These are phyloP conservation scores for Alisma plantagoaquatica DNA, from an alignment of 106 monocot species.

Conservation along the genomic window DNA sequence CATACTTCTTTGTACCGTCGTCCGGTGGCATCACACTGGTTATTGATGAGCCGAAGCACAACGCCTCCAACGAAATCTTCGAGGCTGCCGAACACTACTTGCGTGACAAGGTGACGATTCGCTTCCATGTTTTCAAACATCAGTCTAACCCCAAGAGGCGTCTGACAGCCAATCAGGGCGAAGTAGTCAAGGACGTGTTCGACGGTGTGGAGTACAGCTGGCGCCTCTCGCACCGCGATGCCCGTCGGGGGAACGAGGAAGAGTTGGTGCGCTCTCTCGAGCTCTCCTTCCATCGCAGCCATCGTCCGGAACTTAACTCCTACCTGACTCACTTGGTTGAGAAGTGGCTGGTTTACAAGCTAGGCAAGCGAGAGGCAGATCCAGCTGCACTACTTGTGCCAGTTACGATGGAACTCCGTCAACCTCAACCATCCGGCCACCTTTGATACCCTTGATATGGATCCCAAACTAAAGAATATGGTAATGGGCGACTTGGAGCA, in stretches of 20 bases:
- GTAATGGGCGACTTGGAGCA: too few species aligned
- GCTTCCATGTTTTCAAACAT: neutral
- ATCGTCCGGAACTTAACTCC: neutral
- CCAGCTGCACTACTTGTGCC: slow-evolving; percentile 3
- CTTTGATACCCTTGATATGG: slow-evolving; percentile 25
- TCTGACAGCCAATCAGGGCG: neutral
- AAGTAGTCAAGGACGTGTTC: neutral
- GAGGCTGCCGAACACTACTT: neutral
- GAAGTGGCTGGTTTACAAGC: slow-evolving; percentile 1
- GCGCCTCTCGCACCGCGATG: neutral
- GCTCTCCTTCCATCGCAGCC: slow-evolving; percentile 14
- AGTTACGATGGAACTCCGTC: neutral
- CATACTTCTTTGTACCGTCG: too few species aligned
- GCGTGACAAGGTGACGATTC: neutral
- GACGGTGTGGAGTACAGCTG: neutral
- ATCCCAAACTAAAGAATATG: slow-evolving; percentile 5
- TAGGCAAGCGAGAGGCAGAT: neutral
- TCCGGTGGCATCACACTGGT: neutral
- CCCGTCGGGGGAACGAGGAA: neutral
- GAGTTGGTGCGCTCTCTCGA: neutral
- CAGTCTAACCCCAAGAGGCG: neutral
- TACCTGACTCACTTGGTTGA: slow-evolving; percentile 16
- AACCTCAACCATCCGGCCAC: slow-evolving; percentile 19
- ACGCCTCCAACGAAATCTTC: neutral
- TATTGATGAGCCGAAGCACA: neutral